Evolutionary conservation across 148 eudicot species (phyloP), one percentile per base, ranked within the genome.

Genomic region (Polygonum aviculare): DNA sequence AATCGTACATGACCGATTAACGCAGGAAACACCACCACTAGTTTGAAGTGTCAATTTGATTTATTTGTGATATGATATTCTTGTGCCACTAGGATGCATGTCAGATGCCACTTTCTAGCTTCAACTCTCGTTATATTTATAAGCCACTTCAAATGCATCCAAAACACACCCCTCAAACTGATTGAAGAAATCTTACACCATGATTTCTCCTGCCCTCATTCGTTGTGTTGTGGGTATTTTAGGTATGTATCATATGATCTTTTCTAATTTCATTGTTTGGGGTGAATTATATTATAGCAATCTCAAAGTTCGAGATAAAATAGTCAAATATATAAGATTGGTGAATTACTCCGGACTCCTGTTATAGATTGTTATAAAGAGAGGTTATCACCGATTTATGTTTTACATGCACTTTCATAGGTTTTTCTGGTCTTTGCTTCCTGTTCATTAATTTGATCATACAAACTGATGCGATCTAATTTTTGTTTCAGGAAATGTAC

Each of bases 201-300:
- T 72, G 75, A 51, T 72, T 72, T 72, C 75, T 72, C 26, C 75
- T 41, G 19, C 31, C 19, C 33, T 48, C 36, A 44, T 72, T 12
- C 75, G 75, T 45, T 44, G 16, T 26, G 51, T 72, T 72, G 75
- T 72, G 33, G 75, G 75, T 72, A 45, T 72, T 19, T 2, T 72
- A 44, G 75, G 75, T 72, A 48, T 45, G 52, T 19, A 44, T 33
- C 1, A 35, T 31, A 19, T 9, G 9, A 8, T 3, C 38, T 19
- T 59, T 26, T 38, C 12, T 22, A 21, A 63, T 57, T n/a, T 63
- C 69, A 12, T 22, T 21, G 36, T 12, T 22, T 16, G 31, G 31
- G 31, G 31, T 26, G 31, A 26, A 26, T 26, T 26, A 26, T 26
- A 26, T 26, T 26, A 26, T 26, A 26, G 31, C 31, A 26, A 26